Base-by-base conservation (phyloP, 2,329 filamentous ascomycete species). In the Leptographium lundbergii region DNA sequence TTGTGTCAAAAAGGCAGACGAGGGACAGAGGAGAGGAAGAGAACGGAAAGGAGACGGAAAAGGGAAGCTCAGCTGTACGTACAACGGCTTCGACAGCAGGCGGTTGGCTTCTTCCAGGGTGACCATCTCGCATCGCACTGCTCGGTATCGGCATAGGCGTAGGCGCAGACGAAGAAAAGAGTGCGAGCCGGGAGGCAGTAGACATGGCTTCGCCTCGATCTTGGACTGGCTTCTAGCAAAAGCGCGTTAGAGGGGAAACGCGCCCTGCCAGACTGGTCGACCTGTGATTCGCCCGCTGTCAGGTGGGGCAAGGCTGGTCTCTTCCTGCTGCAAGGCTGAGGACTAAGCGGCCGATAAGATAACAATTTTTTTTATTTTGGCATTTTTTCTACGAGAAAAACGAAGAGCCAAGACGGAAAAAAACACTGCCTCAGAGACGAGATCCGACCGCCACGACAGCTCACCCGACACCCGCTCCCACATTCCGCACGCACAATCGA, bases 21-120 rank as follows among this genome's bases (percentile, higher is more conserved):
- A 29, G 27, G 27, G 27, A 27, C 39, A 57, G 27, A 39, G 13
- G 36, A 13, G 10, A 45, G 17, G 6, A 39, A 53, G 32, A 22
- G 13, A 29, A 22, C 6, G n/a, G 24, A 36, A 57, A 29, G 4
- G 11, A 6, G n/a, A 19, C 34, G 6, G 47, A 42, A 29, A 14
- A 19, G 11, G 42, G 22, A 54, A 13, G 14, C 17, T 19, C 3
- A 39, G 6, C 4, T 13, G 6, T 14, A 65, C 76, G 67, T 70
- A 81, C 79, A 76, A 73, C 55, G 78, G 77, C 61, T 73, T 74
- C 62, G 74, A 74, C 59, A 81, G 73, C 58, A 81, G 66, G 60
- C 67, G 74, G 19, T 68, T 66, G 42, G 76, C 66, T n/a, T 74
- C 71, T 57, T 78, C 74, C 45, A 78, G 66, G 10, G 68, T 67